Evolutionary conservation across 1,284 basidiomycete genomes (phyloP).

Genomic region (Coniferiporia sulphurascens): DNA sequence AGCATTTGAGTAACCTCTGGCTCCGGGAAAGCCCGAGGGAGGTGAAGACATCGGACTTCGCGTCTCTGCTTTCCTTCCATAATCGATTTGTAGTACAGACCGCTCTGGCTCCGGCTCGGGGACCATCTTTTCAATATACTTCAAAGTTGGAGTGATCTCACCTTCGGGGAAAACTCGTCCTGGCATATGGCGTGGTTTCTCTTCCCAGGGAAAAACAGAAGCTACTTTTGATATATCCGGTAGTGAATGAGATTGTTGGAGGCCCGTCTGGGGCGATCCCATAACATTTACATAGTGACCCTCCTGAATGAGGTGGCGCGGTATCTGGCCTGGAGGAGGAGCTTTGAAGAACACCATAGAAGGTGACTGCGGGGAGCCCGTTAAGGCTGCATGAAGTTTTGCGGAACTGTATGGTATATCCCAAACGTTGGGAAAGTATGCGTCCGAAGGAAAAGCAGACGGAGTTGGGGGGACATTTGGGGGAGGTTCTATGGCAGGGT

Average conservation of each 20-base stretch:
- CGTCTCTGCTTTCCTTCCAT: constrained; percentile 30
- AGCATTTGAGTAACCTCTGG: constrained; percentile 68
- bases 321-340: constrained; percentile 52
- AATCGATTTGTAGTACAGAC: constrained; percentile 25
- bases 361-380: constrained; percentile 29
- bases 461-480: constrained; percentile 49
- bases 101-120: constrained; percentile 28
- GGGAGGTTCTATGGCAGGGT: constrained; percentile 68
- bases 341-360: constrained; percentile 53
- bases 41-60: constrained; percentile 23
- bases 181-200: constrained; percentile 56
- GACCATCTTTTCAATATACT: constrained; percentile 38
- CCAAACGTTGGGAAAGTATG: constrained; percentile 74
- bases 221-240: constrained; percentile 75
- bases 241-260: constrained; percentile 23
- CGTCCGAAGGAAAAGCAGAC: constrained; percentile 56
- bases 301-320: constrained; percentile 52
- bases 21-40: constrained; percentile 43
- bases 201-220: constrained; percentile 93
- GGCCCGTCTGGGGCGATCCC: constrained; percentile 32
- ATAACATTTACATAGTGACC: constrained; percentile 61
- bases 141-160: constrained; percentile 48
- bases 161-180: constrained; percentile 74
- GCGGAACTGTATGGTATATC: constrained; percentile 45
- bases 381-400: constrained; percentile 27